Base-by-base conservation (phyloP, 2,329 filamentous ascomycete species). In the Pleoardoris graminearum region DNA sequence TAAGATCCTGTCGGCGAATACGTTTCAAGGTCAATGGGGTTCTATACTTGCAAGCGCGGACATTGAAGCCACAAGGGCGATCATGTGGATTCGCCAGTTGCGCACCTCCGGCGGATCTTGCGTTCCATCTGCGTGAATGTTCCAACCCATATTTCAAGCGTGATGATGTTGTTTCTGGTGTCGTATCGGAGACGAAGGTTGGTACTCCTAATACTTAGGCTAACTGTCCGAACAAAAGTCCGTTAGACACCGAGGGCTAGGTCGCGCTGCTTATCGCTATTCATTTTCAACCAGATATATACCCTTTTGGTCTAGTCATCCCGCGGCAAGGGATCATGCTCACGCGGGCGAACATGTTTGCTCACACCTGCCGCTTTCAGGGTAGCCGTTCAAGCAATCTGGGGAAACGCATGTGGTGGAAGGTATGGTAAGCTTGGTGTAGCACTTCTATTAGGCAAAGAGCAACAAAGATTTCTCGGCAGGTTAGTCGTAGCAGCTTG, bases 1-100 rank as follows among this genome's bases (percentile, higher is more conserved):
- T 70, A 22, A n/a, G n/a, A 29, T 3, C 33, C n/a, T 17, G 41
- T 37, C 2, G 23, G 53, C 7, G 11, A 11, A 2, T 3, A 4
- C 10, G 4, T 8, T 27, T 19, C 27, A 41, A 16, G 30, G 3
- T 10, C 16, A 1, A 27, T n/a, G 6, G 1, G 3, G n/a, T 43
- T 7, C 56, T 61, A 42, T 59, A 69, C 61, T 75, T 27, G 71
- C 72, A 48, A 75, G 58, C 27, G 70, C 65, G 17, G 70, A 72
- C 70, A 75, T 74, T 7, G 69, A 73, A 16, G 66, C 66, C 32
- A 70, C 68, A 33, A 69, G 53, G 27, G 67, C 66, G 38, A 70
- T 69, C 35, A 68, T 54, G 59, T 70, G 69, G 46, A 70, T 69
- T 37, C 68, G 61, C 69, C 68, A 70, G 43, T 70, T 71, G 49